Base-by-base conservation (phyloP, 1,284 basidiomycete species). In the Cryptococcus hybrid region DNA sequence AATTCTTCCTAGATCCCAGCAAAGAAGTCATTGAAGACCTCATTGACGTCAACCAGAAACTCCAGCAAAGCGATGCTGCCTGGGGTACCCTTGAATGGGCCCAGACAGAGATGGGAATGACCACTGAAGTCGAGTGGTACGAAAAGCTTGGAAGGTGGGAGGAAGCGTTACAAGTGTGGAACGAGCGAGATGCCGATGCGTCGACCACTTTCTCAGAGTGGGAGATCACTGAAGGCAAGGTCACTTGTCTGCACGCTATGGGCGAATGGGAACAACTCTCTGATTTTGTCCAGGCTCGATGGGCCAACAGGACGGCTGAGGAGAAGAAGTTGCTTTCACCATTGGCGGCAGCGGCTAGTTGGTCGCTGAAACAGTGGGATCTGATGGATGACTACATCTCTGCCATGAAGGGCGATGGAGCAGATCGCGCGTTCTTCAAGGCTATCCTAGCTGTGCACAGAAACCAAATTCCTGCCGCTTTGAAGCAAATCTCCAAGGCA, bases 221-320 rank as follows among this genome's bases (percentile, higher is more conserved):
- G 65, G 85, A 86, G 2, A 85, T 89, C 63, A 74, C 74, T n/a
- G 69, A 82, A 57, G 96, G 96, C 12, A 86, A 90, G 56, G 95
- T 99, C 86, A 92, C 92, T 65, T 98, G 95, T 74, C 78, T 99
- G 35, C 95, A 99, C 75, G 96, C 96, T 3, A 84, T 99, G 5
- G 96, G 96, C 45, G 95, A 99, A 81, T 99, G 96, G 96, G 95
- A 96, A 66, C 84, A 88, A 61, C 83, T 99, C 12, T 88, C 93
- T 0, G 82, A 85, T 40, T 88, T 91, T 60, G 93, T 98, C 1
- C 89, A 92, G 64, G 87, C 92, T 61, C 85, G 89, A 64, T 99
- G 96, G 96, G 80, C 86, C 3, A 87, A 85, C 61, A 89, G 92
- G 3, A 86, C 83, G 47, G 83, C 87, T 61, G 93, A 97, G 50